These are phyloP conservation scores for Paramecium octaurelia DNA, from an alignment of 73 alveolate genomes.

Conservation along the genomic window DNA sequence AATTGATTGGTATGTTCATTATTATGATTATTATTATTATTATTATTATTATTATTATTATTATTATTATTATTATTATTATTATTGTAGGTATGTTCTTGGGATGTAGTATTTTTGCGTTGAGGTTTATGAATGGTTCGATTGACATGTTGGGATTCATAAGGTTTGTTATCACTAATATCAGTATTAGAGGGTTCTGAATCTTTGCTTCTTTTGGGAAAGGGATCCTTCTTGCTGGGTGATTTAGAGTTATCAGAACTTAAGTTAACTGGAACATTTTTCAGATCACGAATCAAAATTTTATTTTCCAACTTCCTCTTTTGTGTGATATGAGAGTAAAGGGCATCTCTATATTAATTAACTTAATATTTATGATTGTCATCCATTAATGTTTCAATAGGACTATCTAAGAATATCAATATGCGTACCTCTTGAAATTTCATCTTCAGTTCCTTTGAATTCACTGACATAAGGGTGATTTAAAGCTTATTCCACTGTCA, in stretches of 20 bases:
- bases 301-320: constrained; percentile 31
- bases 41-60: too few species aligned
- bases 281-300: neutral
- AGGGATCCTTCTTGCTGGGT: constrained; percentile 5
- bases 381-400: neutral
- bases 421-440: neutral
- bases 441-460: constrained; percentile 48
- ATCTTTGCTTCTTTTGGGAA: constrained; percentile 14
- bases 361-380: neutral
- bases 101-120: neutral
- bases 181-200: constrained; percentile 47
- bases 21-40: neutral
- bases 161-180: neutral
- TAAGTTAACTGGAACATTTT: neutral
- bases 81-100: neutral
- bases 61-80: too few species aligned
- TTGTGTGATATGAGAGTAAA: neutral
- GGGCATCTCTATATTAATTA: constrained; percentile 19
- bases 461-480: constrained; percentile 48
- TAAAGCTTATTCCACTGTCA: constrained; percentile 70
- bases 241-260: constrained; percentile 39
- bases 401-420: neutral
- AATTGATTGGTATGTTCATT: neutral
- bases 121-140: neutral
- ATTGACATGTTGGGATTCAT: neutral